These are phyloP conservation scores for Aspergillus udagawae DNA, from an alignment of 2,329 filamentous ascomycete species.

Conservation along the genomic window DNA sequence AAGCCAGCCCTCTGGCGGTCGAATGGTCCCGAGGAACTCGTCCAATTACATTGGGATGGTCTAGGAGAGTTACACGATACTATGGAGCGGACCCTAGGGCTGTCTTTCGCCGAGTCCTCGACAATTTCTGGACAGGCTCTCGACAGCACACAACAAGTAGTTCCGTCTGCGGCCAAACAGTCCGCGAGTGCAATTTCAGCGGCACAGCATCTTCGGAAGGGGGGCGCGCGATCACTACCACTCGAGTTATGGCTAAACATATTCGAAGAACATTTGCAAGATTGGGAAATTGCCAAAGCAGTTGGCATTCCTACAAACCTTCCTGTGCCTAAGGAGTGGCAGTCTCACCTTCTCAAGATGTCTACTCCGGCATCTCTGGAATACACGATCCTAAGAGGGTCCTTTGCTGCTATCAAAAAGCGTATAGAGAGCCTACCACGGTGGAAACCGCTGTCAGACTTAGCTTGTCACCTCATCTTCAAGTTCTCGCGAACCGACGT, in stretches of 20 bases:
- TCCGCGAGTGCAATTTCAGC: conserved; percentile 35
- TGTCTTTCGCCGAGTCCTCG: conserved; percentile 13
- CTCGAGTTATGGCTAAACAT: conserved; percentile 88
- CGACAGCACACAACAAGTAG: conserved; percentile 9
- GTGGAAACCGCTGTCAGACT: conserved; percentile 69
- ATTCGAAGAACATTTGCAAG: conserved; percentile 69
- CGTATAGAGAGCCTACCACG: conserved; percentile 67
- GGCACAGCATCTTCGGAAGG: conserved; percentile 19
- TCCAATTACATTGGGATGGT: conserved; percentile 50
- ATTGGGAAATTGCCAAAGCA: conserved; percentile 86
- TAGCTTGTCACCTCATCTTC: conserved; percentile 84
- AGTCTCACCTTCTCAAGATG: conserved; percentile 57
- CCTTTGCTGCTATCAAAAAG: conserved; percentile 66
- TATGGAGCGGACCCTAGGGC: conserved; percentile 21
- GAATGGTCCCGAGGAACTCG: conserved; percentile 51
- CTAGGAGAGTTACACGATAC: conserved; percentile 28
- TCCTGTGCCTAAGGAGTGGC: conserved; percentile 69
- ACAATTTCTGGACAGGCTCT: not conserved
- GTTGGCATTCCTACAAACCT: conserved; percentile 77
- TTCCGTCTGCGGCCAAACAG: conserved; percentile 42
- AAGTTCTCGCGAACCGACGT: conserved; percentile 82
- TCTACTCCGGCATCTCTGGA: conserved; percentile 72
- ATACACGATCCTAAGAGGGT: conserved; percentile 74
- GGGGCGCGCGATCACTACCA: conserved; percentile 52
- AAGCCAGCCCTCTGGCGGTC: conserved; percentile 81